Conservation (phyloP, 495 filamentous ascomycete genomes). For the Podospora appendiculata region DNA sequence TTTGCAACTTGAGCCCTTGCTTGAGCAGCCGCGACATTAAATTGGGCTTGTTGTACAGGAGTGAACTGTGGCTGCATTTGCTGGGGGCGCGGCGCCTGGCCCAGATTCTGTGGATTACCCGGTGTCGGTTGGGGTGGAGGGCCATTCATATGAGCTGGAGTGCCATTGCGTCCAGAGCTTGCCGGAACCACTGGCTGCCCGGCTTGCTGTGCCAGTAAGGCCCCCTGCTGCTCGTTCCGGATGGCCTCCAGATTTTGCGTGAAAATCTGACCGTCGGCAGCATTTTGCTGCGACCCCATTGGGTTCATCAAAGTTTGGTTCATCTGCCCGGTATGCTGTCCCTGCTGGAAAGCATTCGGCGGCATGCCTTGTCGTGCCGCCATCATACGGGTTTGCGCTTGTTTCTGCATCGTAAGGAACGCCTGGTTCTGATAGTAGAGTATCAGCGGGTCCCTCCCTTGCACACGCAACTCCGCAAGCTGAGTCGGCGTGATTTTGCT, state of each 20-base stretch:
- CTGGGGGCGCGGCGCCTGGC: constrained; percentile 25
- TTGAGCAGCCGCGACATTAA: constrained; percentile 30
- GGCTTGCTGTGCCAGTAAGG: constrained; percentile 36
- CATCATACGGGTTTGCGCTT: constrained; percentile 7
- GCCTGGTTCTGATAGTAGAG: constrained; percentile 35
- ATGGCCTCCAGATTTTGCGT: constrained; percentile 39
- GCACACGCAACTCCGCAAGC: constrained; percentile 21
- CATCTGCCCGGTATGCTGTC: constrained; percentile 29
- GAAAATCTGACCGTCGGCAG: constrained; percentile 30
- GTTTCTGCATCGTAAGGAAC: constrained; percentile 14
- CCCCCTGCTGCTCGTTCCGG: constrained; percentile 39
- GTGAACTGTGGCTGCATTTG: constrained; percentile 30
- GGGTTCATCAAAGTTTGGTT: constrained; percentile 26
- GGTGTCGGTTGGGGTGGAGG: constrained; percentile 26
- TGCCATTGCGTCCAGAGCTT: constrained; percentile 33
- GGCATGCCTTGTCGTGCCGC: constrained; percentile 16
- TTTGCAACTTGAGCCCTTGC: constrained; percentile 27
- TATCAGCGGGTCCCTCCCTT: constrained; percentile 32
- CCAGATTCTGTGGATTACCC: constrained; percentile 24
- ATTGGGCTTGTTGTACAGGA: constrained; percentile 28
- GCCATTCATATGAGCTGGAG: constrained; percentile 32
- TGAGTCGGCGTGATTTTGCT: constrained; percentile 13
- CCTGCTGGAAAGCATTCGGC: constrained; percentile 14
- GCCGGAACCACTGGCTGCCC: constrained; percentile 46
- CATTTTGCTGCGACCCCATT: constrained; percentile 23